Evolutionary conservation across 2,329 filamentous ascomycete species (phyloP).

Genomic region (Calonectria henricotiae): DNA sequence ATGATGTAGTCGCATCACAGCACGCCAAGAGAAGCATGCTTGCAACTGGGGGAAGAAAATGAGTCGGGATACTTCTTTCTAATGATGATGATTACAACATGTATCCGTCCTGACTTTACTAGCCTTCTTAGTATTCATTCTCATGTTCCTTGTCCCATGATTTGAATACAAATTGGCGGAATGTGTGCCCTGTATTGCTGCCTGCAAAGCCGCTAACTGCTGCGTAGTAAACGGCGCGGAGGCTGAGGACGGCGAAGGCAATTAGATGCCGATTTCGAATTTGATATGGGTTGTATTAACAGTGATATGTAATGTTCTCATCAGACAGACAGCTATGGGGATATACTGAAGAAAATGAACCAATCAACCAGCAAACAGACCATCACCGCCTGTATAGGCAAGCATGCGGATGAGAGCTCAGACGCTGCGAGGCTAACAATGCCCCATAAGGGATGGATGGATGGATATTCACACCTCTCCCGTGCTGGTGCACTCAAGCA

Average conservation of each 20-base stretch:
- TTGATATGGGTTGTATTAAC: too few relatives aligned
- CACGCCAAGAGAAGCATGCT: too few relatives aligned
- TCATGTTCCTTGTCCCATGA: too few relatives aligned
- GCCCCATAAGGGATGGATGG: neutral
- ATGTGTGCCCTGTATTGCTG: too few relatives aligned
- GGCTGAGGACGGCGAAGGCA: neutral
- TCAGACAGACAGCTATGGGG: neutral
- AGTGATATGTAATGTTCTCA: neutral
- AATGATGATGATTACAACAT: too few relatives aligned
- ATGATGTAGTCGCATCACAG: neutral
- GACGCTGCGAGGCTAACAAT: slow-evolving; percentile 44
- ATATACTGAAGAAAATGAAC: neutral
- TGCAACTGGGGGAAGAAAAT: too few relatives aligned
- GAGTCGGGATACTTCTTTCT: too few relatives aligned
- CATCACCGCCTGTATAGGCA: neutral
- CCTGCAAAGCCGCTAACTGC: too few relatives aligned
- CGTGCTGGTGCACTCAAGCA: neutral
- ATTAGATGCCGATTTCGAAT: too few relatives aligned
- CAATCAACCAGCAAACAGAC: slow-evolving; percentile 5
- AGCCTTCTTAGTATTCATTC: too few relatives aligned
- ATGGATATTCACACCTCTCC: slow-evolving; percentile 21
- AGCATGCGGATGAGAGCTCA: slow-evolving; percentile 21
- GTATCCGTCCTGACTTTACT: too few relatives aligned
- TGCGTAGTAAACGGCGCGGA: neutral
- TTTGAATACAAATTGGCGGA: too few relatives aligned